Percentiles rank a stretch among this genome's conserved stretches.
Evolutionary conservation across 345 rosid species (phyloP).

Genomic region (Eucalyptus cloeziana): DNA sequence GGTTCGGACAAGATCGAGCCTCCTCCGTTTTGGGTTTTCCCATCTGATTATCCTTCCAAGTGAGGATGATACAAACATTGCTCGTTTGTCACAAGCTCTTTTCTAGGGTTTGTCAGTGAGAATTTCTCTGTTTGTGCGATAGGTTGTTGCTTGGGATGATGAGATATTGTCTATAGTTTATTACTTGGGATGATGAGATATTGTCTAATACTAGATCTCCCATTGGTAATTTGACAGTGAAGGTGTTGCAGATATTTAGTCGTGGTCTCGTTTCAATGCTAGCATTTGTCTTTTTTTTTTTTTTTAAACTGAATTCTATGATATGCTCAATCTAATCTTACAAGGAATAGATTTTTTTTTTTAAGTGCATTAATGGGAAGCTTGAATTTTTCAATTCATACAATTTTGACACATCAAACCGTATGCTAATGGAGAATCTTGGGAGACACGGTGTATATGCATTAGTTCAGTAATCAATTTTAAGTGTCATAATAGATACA

Average conservation of each 20-base stretch:
- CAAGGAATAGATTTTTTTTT: neutral
- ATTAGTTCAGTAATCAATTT: neutral
- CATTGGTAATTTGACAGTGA: neutral
- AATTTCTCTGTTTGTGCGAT: neutral
- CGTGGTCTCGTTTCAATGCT: neutral
- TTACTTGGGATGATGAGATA: neutral
- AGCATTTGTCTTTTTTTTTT: neutral
- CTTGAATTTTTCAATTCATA: neutral
- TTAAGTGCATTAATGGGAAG: neutral
- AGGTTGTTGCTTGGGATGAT: neutral
- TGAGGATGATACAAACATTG: neutral
- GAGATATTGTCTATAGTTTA: neutral
- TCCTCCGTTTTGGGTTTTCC: conserved; percentile 4
- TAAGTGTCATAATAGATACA: neutral
- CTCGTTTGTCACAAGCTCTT: neutral
- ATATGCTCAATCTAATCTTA: neutral
- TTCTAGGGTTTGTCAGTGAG: neutral
- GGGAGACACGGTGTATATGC: neutral
- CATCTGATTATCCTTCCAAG: neutral
- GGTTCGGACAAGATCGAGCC: neutral
- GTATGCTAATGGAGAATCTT: neutral
- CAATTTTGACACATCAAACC: neutral
- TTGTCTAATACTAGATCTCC: neutral
- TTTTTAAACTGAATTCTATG: neutral
- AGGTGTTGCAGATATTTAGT: neutral